Evolutionary conservation across 2,329 filamentous ascomycete species (phyloP).

Genomic region (Trichoderma lentiforme): DNA sequence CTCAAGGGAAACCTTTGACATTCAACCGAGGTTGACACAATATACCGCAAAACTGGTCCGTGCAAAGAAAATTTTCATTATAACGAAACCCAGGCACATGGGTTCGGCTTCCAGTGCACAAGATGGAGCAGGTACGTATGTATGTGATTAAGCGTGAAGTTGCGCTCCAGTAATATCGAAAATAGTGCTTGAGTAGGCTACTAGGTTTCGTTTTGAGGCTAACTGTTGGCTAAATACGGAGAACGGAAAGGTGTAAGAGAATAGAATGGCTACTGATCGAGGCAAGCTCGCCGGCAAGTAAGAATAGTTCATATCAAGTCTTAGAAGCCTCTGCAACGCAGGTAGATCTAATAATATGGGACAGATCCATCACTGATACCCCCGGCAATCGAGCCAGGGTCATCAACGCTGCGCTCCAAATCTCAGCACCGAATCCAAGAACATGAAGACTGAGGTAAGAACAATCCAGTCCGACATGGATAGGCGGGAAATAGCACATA

Average conservation of each 20-base stretch:
- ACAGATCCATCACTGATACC: not conserved
- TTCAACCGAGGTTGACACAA: not conserved
- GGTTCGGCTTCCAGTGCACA: not conserved
- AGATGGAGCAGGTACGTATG: too few species aligned
- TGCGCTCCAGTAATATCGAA: not conserved
- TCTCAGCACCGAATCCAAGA: not conserved
- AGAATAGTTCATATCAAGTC: not conserved
- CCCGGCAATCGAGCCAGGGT: not conserved
- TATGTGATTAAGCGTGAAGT: not conserved
- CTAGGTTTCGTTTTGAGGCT: not conserved
- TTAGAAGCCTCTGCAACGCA: not conserved
- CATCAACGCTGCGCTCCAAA: not conserved
- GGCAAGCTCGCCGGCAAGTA: not conserved
- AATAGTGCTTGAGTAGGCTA: not conserved
- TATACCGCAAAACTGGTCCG: not conserved
- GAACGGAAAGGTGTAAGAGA: not conserved
- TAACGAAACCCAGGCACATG: not conserved
- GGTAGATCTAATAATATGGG: not conserved
- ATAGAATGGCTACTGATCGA: not conserved
- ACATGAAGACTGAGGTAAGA: not conserved
- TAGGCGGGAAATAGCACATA: not conserved
- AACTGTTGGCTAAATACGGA: not conserved
- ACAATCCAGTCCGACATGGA: not conserved
- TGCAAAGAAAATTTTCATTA: not conserved
- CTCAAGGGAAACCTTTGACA: not conserved